Percentiles rank a stretch among this genome's conserved stretches.
phyloP scores from a whole-genome alignment of 495 filamentous ascomycete genomes.

The Podospora didyma region DNA sequence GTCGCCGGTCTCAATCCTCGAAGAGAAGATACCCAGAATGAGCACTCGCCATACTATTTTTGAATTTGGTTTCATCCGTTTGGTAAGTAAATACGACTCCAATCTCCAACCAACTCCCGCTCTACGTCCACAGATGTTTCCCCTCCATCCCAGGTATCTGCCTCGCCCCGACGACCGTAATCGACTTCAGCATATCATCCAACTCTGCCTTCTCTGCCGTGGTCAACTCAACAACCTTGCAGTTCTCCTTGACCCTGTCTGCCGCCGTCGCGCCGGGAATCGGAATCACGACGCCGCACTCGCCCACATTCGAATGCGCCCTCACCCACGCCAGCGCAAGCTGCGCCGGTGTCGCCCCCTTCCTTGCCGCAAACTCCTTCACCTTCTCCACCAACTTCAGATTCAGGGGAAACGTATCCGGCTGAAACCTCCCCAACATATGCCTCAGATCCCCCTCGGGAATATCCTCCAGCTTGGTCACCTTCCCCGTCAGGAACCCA shows the following conservation, averaged over 20 bases:
- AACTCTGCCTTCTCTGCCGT: conserved; percentile 32
- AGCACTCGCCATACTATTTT: too few relatives aligned
- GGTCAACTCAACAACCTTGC: conserved; percentile 24
- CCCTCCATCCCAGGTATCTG: not conserved
- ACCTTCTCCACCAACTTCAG: conserved; percentile 62
- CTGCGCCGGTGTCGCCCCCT: conserved; percentile 62
- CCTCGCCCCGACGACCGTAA: not conserved
- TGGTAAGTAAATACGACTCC: too few relatives aligned
- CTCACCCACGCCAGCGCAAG: conserved; percentile 65
- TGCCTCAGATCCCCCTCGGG: conserved; percentile 54
- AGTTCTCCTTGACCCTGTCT: conserved; percentile 38
- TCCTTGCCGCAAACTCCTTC: conserved; percentile 56
- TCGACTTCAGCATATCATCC: conserved; percentile 23
- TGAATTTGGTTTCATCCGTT: too few relatives aligned
- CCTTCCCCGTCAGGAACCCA: conserved; percentile 29
- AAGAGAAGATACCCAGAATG: too few relatives aligned
- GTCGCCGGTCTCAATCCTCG: too few relatives aligned
- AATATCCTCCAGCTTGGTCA: conserved; percentile 55
- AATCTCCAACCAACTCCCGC: too few relatives aligned
- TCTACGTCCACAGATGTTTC: too few relatives aligned
- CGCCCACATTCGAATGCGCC: conserved; percentile 11
- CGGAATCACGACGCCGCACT: conserved; percentile 59
- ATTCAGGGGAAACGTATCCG: conserved; percentile 62
- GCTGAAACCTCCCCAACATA: conserved; percentile 55
- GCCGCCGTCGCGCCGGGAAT: conserved; percentile 61